Evolutionary conservation across 805 yeast genomes (phyloP), one percentile per base, ranked within the genome.

Genomic region (Metschnikowia proteae): DNA sequence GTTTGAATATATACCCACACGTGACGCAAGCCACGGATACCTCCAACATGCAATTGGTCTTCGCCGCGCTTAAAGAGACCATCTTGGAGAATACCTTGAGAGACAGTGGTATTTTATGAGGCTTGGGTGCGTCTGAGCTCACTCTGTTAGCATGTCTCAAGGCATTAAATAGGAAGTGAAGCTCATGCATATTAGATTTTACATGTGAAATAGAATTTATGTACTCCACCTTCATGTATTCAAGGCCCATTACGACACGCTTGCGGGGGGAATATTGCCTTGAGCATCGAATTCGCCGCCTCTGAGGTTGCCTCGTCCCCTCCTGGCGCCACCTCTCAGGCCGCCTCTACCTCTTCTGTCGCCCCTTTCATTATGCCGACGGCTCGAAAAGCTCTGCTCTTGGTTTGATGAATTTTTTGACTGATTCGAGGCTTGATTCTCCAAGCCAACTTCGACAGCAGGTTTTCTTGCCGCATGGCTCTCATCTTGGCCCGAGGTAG

Each of bases 11-110:
- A 31, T 87, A 86, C 60, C 96, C 97, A 9, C 96, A 90, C 65
- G 86, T 90, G 25, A 90, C 97, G 3, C 96, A 90, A 66, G 97
- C 97, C 0, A 90, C 96, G 0, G 96, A 90, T 64, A 90, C 97
- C 5, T 82, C 88, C 28, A 90, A 90, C 66, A 89, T 91, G 53
- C 82, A 86, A 60, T 70, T 89, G 59, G 96, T 90, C 5, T 84
- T 87, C 68, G 90, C 89, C 9, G 91, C 92, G 6, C 88, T 87
- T 34, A 83, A 82, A 59, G 94, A 87, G 62, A 85, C 90, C 3
- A 82, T 87, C 42, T 73, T 88, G 61, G 89, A 86, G 56, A 87
- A 86, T 61, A 74, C 86, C 17, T 75, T 87, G 56, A 82, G 82
- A 62, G 92, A 86, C 58, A 82, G 88, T 46, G 94, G 94, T 29